Conservation (phyloP, 495 filamentous ascomycete genomes). For the Darksidea phi region DNA sequence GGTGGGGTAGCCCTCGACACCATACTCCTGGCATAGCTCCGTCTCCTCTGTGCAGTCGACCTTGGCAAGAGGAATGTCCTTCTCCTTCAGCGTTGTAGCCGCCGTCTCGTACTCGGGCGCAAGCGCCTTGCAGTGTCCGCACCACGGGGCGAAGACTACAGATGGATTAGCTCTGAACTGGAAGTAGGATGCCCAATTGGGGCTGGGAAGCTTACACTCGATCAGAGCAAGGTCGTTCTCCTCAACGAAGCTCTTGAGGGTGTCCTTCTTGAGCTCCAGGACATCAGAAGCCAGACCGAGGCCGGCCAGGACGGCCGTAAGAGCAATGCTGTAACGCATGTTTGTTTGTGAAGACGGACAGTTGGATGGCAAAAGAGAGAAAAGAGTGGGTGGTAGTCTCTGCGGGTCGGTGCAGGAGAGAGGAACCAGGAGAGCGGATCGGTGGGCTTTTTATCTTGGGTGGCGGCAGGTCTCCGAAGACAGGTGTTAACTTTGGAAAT, state of each 20-base stretch:
- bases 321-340: constrained; percentile 39
- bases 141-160: constrained; percentile 70
- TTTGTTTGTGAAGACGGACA: constrained; percentile 10
- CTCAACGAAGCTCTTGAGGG: constrained; percentile 80
- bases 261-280: constrained; percentile 76
- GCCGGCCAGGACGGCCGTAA: constrained; percentile 48
- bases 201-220: constrained; percentile 56
- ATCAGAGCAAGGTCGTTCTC: constrained; percentile 78
- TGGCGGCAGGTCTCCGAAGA: constrained; percentile 1
- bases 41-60: constrained; percentile 94
- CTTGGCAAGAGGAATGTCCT: constrained; percentile 89
- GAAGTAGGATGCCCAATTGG: background rate
- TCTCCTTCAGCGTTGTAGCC: constrained; percentile 89
- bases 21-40: constrained; percentile 83
- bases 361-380: constrained; percentile 3
- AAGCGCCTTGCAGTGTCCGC: constrained; percentile 79
- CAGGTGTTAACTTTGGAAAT: constrained; percentile 6
- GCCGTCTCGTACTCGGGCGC: constrained; percentile 87
- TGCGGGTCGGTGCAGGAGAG: background rate
- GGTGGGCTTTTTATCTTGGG: constrained; percentile 1
- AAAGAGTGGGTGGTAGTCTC: background rate
- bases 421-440: background rate
- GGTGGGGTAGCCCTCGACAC: constrained; percentile 96
- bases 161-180: constrained; percentile 16
- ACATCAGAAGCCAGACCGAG: constrained; percentile 81